Evolutionary conservation across 768 basidiomycete species (phyloP), one percentile per base, ranked within the genome.

Genomic region (Cyclocybe cylindracea): DNA sequence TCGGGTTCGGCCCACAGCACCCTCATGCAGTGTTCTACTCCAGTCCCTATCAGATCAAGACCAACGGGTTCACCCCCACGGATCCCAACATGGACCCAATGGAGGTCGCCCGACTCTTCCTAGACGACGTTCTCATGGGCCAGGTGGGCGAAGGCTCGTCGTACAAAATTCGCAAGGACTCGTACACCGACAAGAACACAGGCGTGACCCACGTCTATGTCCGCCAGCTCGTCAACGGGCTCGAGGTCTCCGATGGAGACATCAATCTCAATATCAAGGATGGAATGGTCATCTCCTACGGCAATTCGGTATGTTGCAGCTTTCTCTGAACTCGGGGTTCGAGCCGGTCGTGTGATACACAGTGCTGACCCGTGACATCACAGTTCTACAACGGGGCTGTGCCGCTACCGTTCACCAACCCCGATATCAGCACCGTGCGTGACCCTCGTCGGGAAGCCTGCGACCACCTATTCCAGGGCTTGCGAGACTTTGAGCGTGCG

Each of bases 231-330:
- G 72, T 94, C 61, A 85, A 89, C 51, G 94, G 92, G 10, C 73
- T 96, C 40, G 91, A 96, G 64, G 92, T 99, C 11, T 79, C 81
- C 9, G 92, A 97, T 61, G 91, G 90, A 29, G 89, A 97, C 69
- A 83, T 97, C 75, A 98, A 98, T 67, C 71, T 99, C 64, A 97
- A 98, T 74, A 76, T 98, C 69, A 86, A 86, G 70, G 81, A 89
- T 48, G 94, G 92, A 39, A 71, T 79, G 59, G 80, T 98, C 14
- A 63, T 98, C 42, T 94, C 92, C 1, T 92, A 86, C 61, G 94
- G 94, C 40, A 89, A 87, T 65, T 94, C 92, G 57, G 91, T 92
- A 60, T 54, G 87, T 77, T 13, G 24, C 24, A 24, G 5, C 51
- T 36, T 11, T 40, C 13, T 13, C 48, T 18, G n/a, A 10, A 51